Evolutionary conservation across 1,139 yeast genomes (phyloP).

Genomic region (Kodamaea suecica): DNA sequence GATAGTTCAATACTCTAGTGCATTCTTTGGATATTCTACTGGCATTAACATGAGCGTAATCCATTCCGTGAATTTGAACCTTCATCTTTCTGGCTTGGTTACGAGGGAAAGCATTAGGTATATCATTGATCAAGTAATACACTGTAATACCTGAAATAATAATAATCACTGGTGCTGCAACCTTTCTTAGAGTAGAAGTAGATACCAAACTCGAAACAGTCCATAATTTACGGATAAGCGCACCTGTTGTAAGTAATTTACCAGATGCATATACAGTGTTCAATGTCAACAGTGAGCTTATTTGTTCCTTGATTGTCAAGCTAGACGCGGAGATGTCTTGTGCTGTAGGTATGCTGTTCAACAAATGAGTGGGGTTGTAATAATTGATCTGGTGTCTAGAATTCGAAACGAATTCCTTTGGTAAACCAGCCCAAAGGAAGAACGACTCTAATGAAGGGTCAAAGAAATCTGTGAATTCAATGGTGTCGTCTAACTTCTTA

Average conservation of each 20-base stretch:
- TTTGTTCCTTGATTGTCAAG: slow-evolving; percentile 30
- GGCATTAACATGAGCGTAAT: slow-evolving; percentile 77
- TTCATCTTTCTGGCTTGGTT: slow-evolving; percentile 74
- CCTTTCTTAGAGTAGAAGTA: slow-evolving; percentile 30
- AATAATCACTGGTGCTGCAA: slow-evolving; percentile 46
- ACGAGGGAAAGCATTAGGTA: slow-evolving; percentile 86
- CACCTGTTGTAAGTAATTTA: slow-evolving; percentile 43
- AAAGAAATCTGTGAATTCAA: slow-evolving; percentile 68
- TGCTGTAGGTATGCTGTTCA: slow-evolving; percentile 28
- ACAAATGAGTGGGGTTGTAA: slow-evolving; percentile 35
- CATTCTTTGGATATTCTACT: slow-evolving; percentile 79
- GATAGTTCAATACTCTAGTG: slow-evolving; percentile 74
- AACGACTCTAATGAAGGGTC: slow-evolving; percentile 70
- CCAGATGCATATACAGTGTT: slow-evolving; percentile 46
- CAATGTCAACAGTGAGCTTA: slow-evolving; percentile 40
- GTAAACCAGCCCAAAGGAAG: slow-evolving; percentile 41
- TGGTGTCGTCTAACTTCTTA: slow-evolving; percentile 55
- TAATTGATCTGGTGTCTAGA: slow-evolving; percentile 30
- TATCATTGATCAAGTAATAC: slow-evolving; percentile 69
- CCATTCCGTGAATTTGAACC: slow-evolving; percentile 58
- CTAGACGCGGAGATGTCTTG: slow-evolving; percentile 19
- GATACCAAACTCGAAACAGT: slow-evolving; percentile 26
- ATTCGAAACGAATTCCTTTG: slow-evolving; percentile 28
- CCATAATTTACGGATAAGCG: slow-evolving; percentile 33
- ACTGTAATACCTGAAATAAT: slow-evolving; percentile 57